phyloP scores from a whole-genome alignment of 176 grass and related monocot species.

The Musa itinerans region DNA sequence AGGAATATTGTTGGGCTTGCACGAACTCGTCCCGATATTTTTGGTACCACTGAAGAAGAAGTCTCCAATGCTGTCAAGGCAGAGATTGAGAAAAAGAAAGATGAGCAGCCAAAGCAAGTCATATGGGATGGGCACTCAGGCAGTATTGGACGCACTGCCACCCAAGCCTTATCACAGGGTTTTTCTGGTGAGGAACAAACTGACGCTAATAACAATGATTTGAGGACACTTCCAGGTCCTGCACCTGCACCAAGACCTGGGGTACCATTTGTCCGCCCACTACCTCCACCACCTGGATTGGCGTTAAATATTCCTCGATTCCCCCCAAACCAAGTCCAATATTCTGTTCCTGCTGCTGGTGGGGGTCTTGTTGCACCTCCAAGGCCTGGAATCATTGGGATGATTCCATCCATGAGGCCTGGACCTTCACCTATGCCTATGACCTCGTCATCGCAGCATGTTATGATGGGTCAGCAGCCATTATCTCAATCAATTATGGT shows the following conservation, averaged over 20 bases:
- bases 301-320: slow-evolving; percentile 70
- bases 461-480: slow-evolving; percentile 26
- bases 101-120: slow-evolving; percentile 91
- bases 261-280: slow-evolving; percentile 39
- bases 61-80: slow-evolving; percentile 93
- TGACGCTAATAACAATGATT: slow-evolving; percentile 27
- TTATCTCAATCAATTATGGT: background rate
- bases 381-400: slow-evolving; percentile 38
- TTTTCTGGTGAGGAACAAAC: slow-evolving; percentile 46
- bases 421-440: slow-evolving; percentile 39
- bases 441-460: slow-evolving; percentile 37
- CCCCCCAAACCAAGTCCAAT: slow-evolving; percentile 26
- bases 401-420: slow-evolving; percentile 46
- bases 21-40: slow-evolving; percentile 88
- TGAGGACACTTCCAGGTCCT: slow-evolving; percentile 42
- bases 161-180: slow-evolving; percentile 67
- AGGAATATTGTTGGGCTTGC: slow-evolving; percentile 96
- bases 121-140: slow-evolving; percentile 99
- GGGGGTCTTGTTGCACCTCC: slow-evolving; percentile 22
- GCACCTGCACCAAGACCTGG: slow-evolving; percentile 53
- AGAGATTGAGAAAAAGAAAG: slow-evolving; percentile 97
- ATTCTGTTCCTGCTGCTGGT: slow-evolving; percentile 23
- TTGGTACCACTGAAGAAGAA: slow-evolving; percentile 93
- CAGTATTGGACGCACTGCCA: slow-evolving; percentile 82
- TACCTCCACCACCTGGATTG: slow-evolving; percentile 69